These are phyloP conservation scores for Alternaria sp. DNA, from an alignment of 2,329 filamentous ascomycete genomes.

Conservation along the genomic window DNA sequence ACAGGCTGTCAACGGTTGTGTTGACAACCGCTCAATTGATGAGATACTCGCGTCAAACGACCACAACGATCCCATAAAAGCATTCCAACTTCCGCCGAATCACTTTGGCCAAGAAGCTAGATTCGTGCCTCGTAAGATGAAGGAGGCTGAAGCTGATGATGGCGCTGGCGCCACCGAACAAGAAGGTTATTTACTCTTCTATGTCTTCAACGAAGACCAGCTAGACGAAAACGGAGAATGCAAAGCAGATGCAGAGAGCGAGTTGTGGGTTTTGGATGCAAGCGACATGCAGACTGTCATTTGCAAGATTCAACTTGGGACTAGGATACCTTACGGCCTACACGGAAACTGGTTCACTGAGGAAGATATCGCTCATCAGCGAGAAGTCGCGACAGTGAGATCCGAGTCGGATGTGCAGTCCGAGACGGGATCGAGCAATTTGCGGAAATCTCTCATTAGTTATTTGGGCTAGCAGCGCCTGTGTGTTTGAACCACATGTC, in stretches of 20 bases:
- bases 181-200: conserved; percentile 73
- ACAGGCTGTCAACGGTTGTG: conserved; percentile 65
- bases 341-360: conserved; percentile 56
- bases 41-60: conserved; percentile 60
- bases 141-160: neutral
- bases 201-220: conserved; percentile 75
- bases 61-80: conserved; percentile 64
- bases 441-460: conserved; percentile 22
- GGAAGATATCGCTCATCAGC: conserved; percentile 44
- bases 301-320: conserved; percentile 67
- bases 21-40: conserved; percentile 65
- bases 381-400: conserved; percentile 36
- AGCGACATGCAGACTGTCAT: conserved; percentile 68
- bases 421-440: conserved; percentile 17
- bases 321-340: conserved; percentile 74
- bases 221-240: conserved; percentile 62
- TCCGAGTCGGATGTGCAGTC: conserved; percentile 17
- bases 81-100: conserved; percentile 68
- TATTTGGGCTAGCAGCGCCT: conserved; percentile 18
- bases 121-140: conserved; percentile 62
- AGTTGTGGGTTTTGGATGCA: conserved; percentile 75
- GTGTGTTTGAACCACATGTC: conserved; percentile 8
- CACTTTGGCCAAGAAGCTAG: conserved; percentile 74
- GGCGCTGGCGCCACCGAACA: conserved; percentile 59
- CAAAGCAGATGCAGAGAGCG: conserved; percentile 55